A percentile compares a stretch with the other conserved stretches of the same genome.
These are phyloP conservation scores for Globisporangium perplexum DNA, from an alignment of 352 stramenopile species.

Conservation along the genomic window DNA sequence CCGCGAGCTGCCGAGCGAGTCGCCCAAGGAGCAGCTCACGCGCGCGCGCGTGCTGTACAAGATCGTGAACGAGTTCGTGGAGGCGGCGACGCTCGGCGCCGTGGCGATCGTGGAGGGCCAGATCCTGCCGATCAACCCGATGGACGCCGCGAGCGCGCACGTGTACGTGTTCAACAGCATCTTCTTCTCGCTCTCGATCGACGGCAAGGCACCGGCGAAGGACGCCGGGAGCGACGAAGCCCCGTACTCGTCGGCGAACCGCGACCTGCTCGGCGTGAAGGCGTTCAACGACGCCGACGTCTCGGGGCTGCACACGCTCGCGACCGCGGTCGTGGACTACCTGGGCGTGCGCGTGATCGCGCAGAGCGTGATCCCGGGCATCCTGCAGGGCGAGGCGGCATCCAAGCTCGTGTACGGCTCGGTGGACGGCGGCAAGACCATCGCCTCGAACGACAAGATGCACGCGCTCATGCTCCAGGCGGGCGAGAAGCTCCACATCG, in stretches of 20 bases:
- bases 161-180: conserved; percentile 98
- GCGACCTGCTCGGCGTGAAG: conserved; percentile 86
- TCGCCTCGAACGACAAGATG: conserved; percentile 90
- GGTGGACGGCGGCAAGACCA: conserved; percentile 88
- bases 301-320: conserved; percentile 89
- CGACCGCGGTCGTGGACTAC: conserved; percentile 94
- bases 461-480: conserved; percentile 86
- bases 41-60: conserved; percentile 93
- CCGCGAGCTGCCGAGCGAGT: conserved; percentile 68
- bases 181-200: conserved; percentile 93
- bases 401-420: conserved; percentile 95
- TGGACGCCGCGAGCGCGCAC: conserved; percentile 89
- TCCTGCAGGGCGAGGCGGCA: conserved; percentile 92
- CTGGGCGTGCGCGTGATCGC: conserved; percentile 92
- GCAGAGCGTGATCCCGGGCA: conserved; percentile 95
- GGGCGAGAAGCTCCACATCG: conserved; percentile 84
- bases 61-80: conserved; percentile 93
- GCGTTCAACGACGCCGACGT: conserved; percentile 91
- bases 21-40: conserved; percentile 88
- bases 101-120: conserved; percentile 94
- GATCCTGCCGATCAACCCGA: conserved; percentile 95
- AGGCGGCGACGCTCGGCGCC: conserved; percentile 83
- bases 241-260: conserved; percentile 82
- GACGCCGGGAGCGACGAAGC: conserved; percentile 71
- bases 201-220: conserved; percentile 64